Percentiles rank a stretch among this genome's conserved stretches.
phyloP scores from a whole-genome alignment of 495 filamentous ascomycete genomes.

The Viridothelium virens region DNA sequence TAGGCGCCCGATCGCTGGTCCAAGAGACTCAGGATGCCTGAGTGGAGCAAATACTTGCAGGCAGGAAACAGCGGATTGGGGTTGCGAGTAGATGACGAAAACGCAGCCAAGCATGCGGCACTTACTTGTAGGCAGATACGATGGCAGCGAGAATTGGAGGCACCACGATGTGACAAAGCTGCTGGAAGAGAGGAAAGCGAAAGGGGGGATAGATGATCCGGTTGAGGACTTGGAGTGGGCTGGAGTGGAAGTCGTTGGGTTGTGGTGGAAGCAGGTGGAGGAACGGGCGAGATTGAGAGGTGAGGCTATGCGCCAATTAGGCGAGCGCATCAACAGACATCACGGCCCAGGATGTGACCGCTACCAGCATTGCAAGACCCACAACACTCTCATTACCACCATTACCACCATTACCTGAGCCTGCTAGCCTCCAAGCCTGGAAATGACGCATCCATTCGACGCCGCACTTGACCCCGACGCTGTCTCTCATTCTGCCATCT shows the following conservation, averaged over 20 bases:
- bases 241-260: constrained; percentile 1
- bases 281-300: constrained; percentile 7
- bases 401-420: background rate
- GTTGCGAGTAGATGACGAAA: constrained; percentile 4
- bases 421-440: no score
- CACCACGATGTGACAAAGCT: background rate
- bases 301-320: constrained; percentile 10
- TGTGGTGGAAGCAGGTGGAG: background rate
- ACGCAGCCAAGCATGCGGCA: background rate
- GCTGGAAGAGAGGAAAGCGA: background rate
- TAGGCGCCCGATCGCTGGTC: background rate
- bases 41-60: background rate
- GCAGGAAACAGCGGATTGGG: background rate
- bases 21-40: background rate
- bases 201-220: background rate
- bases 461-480: background rate
- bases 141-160: background rate
- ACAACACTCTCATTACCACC: background rate
- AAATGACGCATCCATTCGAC: background rate
- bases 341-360: background rate
- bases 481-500: background rate
- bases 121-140: background rate
- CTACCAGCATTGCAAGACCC: background rate
- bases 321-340: constrained; percentile 10
- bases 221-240: background rate